Base-by-base conservation (phyloP, 192 early-diverging fungal species). In the Phycomyces blakesleeanus region DNA sequence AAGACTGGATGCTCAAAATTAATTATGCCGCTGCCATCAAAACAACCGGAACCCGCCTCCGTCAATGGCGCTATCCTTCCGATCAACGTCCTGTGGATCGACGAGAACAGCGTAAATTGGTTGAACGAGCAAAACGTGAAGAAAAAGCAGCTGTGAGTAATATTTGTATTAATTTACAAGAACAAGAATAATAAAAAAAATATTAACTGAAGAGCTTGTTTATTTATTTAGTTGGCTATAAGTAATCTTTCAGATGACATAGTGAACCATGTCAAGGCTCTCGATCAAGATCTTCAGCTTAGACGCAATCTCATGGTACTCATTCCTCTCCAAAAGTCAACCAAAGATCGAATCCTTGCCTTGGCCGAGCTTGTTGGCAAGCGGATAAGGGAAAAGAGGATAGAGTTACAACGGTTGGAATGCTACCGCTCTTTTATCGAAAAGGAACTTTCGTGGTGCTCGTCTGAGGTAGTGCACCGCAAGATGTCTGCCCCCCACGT, bases 21-120 rank as follows among this genome's bases (percentile, higher is more conserved):
- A 92, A 92, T 76, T 92, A 89, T 67, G 89, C 89, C 0, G 83
- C 88, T 6, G 78, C 88, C 15, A 81, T 92, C 68, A 92, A 89
- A 64, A 83, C 87, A 10, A 69, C 69, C 1, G 81, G 79, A 1
- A 72, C 83, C 1, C 63, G 71, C 60, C 57, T 77, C 20, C 52
- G 69, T 20, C 56, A 59, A 5, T 57, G n/a, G 27, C 12, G 50
- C 12, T 16, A 61, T 38, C 25, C 55, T 50, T 26, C 50, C 3
- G 44, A 57, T 12, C 34, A 14, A 11, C 22, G 51, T 5, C 15
- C 21, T 39, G 5, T 12, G 1, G 41, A 26, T 15, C 25, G 2
- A 18, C 56, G 47, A 58, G 29, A 50, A 14, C 34, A 62, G 14
- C 52, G 22, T 21, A 12, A 44, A 18, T 12, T 42, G 10, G 41